Base-by-base conservation (phyloP, 345 rosid species). In the Laguncularia racemosa region DNA sequence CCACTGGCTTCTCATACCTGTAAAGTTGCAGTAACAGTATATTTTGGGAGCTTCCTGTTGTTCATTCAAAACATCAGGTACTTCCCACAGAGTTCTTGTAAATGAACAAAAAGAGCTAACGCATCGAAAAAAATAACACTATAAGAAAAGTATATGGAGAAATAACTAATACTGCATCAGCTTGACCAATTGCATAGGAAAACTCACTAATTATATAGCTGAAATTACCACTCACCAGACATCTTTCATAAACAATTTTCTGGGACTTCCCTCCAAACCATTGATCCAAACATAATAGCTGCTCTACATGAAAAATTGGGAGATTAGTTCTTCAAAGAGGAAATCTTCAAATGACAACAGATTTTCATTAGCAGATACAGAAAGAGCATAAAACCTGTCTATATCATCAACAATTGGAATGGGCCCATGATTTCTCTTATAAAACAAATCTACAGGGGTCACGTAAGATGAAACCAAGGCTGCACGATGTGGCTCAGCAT, bases 391-490 rank as follows among this genome's bases (percentile, higher is more conserved):
- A 48, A 58, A 84, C 96, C 87, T 86, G 23, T 77, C 75, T 13
- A 84, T 64, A 66, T 89, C 86, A 64, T 84, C 89, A 52, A 86
- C 85, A 1, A 85, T 50, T 2, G 99, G 99, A n/a, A 92, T 84
- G 1, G 96, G 97, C 13, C 97, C 98, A 69, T 89, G 98, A 66
- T 85, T 92, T 61, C 99, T 75, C 84, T 89, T 92, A 78, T 86
- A 92, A 78, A 92, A 92, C 57, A 92, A 68, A 65, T 84, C 84
- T 45, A 92, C 85, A 1, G 97, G 95, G 10, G 98, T 89, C 59
- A 86, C 76, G 60, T 86, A 89, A 59, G 95, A 83, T n/a, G 63
- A 52, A 72, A 70, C 63, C 69, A 93, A 71, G 43, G 81, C 91
- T 0, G 84, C 69, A 15, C 98, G 95, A 0, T 74, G 93, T 18